These are phyloP conservation scores for Sporothrix globosa DNA, from an alignment of 2,329 filamentous ascomycete genomes.

Conservation along the genomic window DNA sequence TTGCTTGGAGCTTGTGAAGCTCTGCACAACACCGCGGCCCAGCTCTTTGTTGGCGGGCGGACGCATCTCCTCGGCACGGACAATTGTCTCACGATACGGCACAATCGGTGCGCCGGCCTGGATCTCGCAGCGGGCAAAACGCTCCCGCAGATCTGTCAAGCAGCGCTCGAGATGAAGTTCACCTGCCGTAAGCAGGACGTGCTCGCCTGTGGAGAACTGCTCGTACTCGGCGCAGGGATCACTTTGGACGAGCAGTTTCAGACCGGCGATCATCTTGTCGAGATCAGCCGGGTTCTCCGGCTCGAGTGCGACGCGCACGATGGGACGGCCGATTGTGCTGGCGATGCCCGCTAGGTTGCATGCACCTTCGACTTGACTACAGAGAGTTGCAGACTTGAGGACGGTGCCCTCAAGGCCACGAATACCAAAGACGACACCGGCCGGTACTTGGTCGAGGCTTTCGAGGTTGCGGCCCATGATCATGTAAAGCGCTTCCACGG, in stretches of 20 bases:
- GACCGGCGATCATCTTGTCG: constrained; percentile 89
- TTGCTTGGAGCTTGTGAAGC: constrained; percentile 81
- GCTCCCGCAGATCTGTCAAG: constrained; percentile 86
- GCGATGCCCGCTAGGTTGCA: constrained; percentile 88
- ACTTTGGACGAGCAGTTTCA: constrained; percentile 86
- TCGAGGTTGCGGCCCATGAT: constrained; percentile 93
- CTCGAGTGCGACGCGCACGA: constrained; percentile 94
- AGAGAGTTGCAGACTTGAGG: constrained; percentile 93
- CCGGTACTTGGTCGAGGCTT: constrained; percentile 78
- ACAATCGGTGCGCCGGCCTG: constrained; percentile 94
- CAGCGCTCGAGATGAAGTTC: constrained; percentile 94
- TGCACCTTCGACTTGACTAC: constrained; percentile 81
- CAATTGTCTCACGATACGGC: constrained; percentile 90
- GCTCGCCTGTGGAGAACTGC: constrained; percentile 88
- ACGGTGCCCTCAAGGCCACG: constrained; percentile 83
- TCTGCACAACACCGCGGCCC: constrained; percentile 77
- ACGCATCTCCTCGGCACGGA: constrained; percentile 87
- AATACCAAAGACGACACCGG: constrained; percentile 94
- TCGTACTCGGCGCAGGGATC: constrained; percentile 97
- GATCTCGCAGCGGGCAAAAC: constrained; percentile 92
- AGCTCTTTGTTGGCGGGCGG: constrained; percentile 82
- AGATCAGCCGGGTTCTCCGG: constrained; percentile 87
- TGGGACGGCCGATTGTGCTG: constrained; percentile 77
- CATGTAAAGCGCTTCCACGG: constrained; percentile 85
- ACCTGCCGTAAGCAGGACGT: constrained; percentile 90